Evolutionary conservation across 2,329 filamentous ascomycete genomes (phyloP).

Genomic region (Apiospora phragmitis): DNA sequence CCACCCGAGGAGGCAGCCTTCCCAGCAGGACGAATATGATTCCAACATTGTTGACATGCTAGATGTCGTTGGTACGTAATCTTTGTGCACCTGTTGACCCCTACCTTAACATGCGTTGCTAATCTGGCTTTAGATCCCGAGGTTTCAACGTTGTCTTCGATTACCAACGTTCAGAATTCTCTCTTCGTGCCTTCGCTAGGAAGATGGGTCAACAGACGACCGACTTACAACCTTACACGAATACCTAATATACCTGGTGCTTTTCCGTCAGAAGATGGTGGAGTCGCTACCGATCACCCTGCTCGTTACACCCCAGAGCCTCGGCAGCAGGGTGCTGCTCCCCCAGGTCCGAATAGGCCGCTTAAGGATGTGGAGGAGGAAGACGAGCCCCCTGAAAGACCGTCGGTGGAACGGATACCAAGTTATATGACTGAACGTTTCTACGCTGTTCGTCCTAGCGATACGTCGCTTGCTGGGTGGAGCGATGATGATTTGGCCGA

Average conservation of each 20-base stretch:
- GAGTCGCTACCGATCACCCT: background rate
- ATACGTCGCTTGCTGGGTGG: constrained; percentile 73
- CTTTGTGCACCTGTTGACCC: background rate
- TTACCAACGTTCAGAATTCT: constrained; percentile 89
- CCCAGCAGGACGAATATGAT: constrained; percentile 50
- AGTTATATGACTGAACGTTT: constrained; percentile 69
- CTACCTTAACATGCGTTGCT: background rate
- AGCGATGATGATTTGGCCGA: constrained; percentile 70
- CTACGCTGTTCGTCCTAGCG: constrained; percentile 79
- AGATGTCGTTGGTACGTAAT: constrained; percentile 64
- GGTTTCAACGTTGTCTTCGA: constrained; percentile 76
- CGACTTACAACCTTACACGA: constrained; percentile 73
- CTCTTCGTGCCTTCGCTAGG: constrained; percentile 85
- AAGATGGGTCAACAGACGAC: constrained; percentile 70
- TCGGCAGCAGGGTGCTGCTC: background rate
- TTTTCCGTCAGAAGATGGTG: background rate
- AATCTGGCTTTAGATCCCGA: constrained; percentile 64
- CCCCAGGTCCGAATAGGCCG: background rate
- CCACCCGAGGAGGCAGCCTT: background rate
- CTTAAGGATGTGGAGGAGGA: constrained; percentile 24
- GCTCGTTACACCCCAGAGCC: background rate
- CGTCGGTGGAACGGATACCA: constrained; percentile 36
- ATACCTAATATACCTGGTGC: constrained; percentile 21
- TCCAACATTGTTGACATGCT: constrained; percentile 65
- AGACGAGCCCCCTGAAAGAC: constrained; percentile 16